Percentiles rank a stretch among this genome's conserved stretches.
Evolutionary conservation across 176 grass and related monocot genomes (phyloP).

Genomic region (Cymbopogon citratus): DNA sequence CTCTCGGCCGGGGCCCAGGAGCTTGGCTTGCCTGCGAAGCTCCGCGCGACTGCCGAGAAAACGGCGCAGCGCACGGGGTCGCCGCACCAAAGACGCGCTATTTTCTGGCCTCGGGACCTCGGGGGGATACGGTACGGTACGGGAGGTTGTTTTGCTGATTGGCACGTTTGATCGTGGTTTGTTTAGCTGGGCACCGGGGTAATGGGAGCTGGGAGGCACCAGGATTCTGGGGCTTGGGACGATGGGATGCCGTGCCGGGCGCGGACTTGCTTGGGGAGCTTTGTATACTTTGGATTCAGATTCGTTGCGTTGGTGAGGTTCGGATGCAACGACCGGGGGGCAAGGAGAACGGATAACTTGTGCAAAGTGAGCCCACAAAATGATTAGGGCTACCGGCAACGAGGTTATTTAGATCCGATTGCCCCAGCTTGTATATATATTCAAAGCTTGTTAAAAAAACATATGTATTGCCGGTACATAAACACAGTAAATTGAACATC

Average conservation of each 20-base stretch:
- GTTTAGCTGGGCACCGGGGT: too few species aligned
- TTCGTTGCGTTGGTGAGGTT: slow-evolving; percentile 27
- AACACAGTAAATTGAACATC: too few species aligned
- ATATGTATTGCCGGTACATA: too few species aligned
- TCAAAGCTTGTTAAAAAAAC: too few species aligned
- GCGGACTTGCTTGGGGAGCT: not conserved
- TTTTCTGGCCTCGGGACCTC: too few species aligned
- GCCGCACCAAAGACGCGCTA: too few species aligned
- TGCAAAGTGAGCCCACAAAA: not conserved
- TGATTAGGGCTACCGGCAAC: not conserved
- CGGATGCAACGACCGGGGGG: slow-evolving; percentile 4
- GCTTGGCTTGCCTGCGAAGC: too few species aligned
- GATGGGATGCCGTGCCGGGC: not conserved
- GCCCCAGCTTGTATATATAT: not conserved
- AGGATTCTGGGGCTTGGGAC: not conserved
- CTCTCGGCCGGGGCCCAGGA: too few species aligned
- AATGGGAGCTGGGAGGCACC: not conserved
- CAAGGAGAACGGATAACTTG: not conserved
- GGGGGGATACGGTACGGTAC: too few species aligned
- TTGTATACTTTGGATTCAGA: slow-evolving; percentile 1
- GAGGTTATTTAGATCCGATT: not conserved
- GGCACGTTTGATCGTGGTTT: not conserved
- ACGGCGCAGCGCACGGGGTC: too few species aligned
- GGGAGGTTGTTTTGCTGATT: not conserved
- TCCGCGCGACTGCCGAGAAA: not conserved